These are phyloP conservation scores for Penicillium sp. DNA, from an alignment of 2,329 filamentous ascomycete species.

Conservation along the genomic window DNA sequence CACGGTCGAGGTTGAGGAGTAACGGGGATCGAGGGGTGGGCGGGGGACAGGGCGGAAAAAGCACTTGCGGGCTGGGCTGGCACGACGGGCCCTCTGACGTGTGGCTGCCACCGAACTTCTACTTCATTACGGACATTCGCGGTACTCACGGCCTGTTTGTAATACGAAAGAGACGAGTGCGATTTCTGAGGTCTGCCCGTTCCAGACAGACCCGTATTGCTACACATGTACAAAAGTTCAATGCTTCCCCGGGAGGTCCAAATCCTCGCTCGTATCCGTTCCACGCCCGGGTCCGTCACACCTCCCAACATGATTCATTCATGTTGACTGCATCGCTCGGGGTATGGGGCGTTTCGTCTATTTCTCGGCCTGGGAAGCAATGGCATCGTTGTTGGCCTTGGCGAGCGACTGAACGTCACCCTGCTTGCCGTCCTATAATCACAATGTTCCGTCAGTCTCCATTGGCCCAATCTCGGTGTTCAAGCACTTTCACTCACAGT, in stretches of 20 bases:
- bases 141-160: constrained; percentile 1
- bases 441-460: constrained; percentile 32
- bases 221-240: constrained; percentile 37
- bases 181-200: constrained; percentile 29
- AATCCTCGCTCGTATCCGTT: constrained; percentile 15
- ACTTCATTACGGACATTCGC: not conserved
- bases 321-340: not conserved
- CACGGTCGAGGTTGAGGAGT: constrained; percentile 9
- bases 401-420: constrained; percentile 75
- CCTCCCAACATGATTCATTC: constrained; percentile 16
- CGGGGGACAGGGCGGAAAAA: constrained; percentile 22
- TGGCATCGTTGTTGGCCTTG: constrained; percentile 52
- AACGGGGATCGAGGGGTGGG: constrained; percentile 13
- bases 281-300: constrained; percentile 20
- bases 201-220: constrained; percentile 36
- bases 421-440: constrained; percentile 91
- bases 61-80: constrained; percentile 16
- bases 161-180: constrained; percentile 19
- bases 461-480: not conserved
- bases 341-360: constrained; percentile 27
- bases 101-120: constrained; percentile 13
- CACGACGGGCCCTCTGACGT: constrained; percentile 20
- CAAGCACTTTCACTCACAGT: constrained; percentile 58
- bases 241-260: constrained; percentile 20
- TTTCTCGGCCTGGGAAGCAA: constrained; percentile 43